A percentile compares a stretch with the other conserved stretches of the same genome.
phyloP scores from a whole-genome alignment of 441 rosid species.

The Euphorbia corollata region DNA sequence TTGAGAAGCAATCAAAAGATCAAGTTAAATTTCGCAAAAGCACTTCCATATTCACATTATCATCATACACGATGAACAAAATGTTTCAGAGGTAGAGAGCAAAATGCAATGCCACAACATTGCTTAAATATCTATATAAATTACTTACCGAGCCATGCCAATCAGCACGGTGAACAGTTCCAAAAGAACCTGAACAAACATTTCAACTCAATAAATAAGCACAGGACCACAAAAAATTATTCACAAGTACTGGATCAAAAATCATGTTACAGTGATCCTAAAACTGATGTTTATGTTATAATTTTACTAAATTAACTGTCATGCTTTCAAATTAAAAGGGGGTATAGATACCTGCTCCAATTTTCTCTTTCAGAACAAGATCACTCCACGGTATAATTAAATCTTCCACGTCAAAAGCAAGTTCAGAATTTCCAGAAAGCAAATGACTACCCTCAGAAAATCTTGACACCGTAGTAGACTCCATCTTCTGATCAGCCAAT shows the following conservation, averaged over 20 bases:
- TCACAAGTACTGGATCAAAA: neutral
- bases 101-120: constrained; percentile 3
- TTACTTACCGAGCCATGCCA: constrained; percentile 96
- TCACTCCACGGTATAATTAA: constrained; percentile 88
- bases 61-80: neutral
- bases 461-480: constrained; percentile 32
- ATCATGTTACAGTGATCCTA: neutral
- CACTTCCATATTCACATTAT: neutral
- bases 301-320: neutral
- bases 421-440: constrained; percentile 38
- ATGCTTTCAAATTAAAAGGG: constrained; percentile 1
- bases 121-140: neutral
- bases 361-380: constrained; percentile 79
- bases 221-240: constrained; percentile 17
- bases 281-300: neutral
- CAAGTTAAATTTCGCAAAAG: neutral
- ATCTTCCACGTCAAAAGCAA: constrained; percentile 72
- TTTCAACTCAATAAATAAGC: constrained; percentile 20
- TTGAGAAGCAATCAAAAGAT: neutral
- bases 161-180: constrained; percentile 96
- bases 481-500: constrained; percentile 27
- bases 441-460: constrained; percentile 35
- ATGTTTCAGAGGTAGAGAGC: constrained; percentile 6
- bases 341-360: constrained; percentile 78
- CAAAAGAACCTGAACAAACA: constrained; percentile 85